A percentile compares a stretch with the other conserved stretches of the same genome.
Conservation (phyloP, 495 filamentous ascomycete genomes). For the Collariella sp. region DNA sequence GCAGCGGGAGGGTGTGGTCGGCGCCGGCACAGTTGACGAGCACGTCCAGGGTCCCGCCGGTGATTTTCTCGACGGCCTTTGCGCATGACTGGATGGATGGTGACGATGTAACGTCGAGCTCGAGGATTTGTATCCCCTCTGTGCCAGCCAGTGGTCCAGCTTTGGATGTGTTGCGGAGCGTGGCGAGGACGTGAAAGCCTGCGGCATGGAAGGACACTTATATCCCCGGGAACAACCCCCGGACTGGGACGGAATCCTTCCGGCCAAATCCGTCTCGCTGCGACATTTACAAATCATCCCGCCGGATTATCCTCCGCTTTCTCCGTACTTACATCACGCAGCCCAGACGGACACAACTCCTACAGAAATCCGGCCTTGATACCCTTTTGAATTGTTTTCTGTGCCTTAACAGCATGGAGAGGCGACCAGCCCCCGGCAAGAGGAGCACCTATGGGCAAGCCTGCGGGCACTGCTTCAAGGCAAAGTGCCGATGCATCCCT, state of each 20-base stretch:
- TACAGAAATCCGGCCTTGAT: neutral
- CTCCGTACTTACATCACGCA: neutral
- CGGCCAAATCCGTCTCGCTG: neutral
- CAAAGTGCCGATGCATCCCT: neutral
- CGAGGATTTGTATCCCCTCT: constrained; percentile 35
- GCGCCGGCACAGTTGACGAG: constrained; percentile 51
- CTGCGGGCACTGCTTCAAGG: neutral
- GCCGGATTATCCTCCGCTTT: neutral
- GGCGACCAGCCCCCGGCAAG: neutral
- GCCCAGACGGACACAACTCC: neutral
- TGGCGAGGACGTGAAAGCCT: constrained; percentile 49
- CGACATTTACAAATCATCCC: neutral
- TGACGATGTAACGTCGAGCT: constrained; percentile 39
- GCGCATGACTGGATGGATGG: constrained; percentile 28
- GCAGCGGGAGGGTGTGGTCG: constrained; percentile 35
- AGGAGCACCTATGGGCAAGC: neutral
- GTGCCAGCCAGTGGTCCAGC: constrained; percentile 26
- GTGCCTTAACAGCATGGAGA: neutral
- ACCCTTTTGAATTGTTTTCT: neutral
- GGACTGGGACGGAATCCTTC: neutral
- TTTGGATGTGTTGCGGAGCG: constrained; percentile 40
- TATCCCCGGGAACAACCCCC: neutral
- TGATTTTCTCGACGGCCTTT: constrained; percentile 25
- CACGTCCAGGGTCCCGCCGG: constrained; percentile 36
- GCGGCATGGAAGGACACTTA: constrained; percentile 32